phyloP scores from a whole-genome alignment of 2,329 filamentous ascomycete species.

The Colletotrichum simmondsii region DNA sequence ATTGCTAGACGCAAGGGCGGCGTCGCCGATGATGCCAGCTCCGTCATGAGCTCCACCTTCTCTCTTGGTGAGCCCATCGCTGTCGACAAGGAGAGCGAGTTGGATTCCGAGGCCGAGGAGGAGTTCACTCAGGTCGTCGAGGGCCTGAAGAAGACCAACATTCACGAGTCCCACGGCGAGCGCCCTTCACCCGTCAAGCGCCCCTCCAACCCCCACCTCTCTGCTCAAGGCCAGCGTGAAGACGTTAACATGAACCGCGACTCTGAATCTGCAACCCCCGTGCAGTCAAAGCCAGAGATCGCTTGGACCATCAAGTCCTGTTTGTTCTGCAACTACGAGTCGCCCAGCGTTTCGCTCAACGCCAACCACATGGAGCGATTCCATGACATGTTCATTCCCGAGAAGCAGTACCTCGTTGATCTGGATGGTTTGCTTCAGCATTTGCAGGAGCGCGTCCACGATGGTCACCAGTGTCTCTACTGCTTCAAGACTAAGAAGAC shows the following conservation, averaged over 20 bases:
- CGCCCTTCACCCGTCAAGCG: constrained; percentile 63
- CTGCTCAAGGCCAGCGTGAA: constrained; percentile 54
- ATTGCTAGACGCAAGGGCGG: constrained; percentile 46
- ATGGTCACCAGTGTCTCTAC: constrained; percentile 85
- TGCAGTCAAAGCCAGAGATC: constrained; percentile 47
- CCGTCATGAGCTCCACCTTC: constrained; percentile 90
- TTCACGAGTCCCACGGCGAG: constrained; percentile 59
- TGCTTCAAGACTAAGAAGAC: constrained; percentile 87
- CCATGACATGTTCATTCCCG: constrained; percentile 96
- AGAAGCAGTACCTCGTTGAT: constrained; percentile 85
- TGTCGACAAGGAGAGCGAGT: constrained; percentile 54
- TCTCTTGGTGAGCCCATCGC: constrained; percentile 84
- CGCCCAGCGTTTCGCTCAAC: constrained; percentile 80
- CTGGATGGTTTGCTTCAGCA: constrained; percentile 83
- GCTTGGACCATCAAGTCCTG: constrained; percentile 67
- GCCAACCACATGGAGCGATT: constrained; percentile 89
- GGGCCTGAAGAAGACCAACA: constrained; percentile 78
- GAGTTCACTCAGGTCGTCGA: constrained; percentile 84
- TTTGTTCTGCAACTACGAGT: constrained; percentile 92
- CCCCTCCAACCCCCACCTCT: constrained; percentile 62
- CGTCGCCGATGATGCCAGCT: constrained; percentile 74
- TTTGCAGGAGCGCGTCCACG: constrained; percentile 82
- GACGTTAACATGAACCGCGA: constrained; percentile 51
- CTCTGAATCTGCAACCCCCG: constrained; percentile 55
- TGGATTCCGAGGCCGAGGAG: constrained; percentile 76